These are phyloP conservation scores for Cryphonectria carpinicola DNA, from an alignment of 2,329 filamentous ascomycete species.

Conservation along the genomic window DNA sequence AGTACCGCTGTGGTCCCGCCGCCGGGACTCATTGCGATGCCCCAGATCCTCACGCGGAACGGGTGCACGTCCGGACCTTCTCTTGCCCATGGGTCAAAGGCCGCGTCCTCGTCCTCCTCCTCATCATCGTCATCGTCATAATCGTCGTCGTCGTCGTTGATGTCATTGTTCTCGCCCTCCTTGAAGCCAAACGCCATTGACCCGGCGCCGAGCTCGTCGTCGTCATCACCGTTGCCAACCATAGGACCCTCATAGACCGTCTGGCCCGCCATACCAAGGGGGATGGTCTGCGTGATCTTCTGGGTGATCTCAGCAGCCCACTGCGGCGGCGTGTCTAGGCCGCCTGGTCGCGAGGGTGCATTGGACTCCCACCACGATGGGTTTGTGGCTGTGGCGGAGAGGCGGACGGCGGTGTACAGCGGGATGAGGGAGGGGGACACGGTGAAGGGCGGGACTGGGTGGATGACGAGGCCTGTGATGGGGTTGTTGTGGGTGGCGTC, in stretches of 20 bases:
- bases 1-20: slow-evolving; percentile 56
- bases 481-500: slow-evolving; percentile 44
- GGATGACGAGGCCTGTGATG: slow-evolving; percentile 55
- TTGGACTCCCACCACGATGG: slow-evolving; percentile 59
- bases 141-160: slow-evolving; percentile 34
- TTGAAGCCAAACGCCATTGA: slow-evolving; percentile 26
- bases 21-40: slow-evolving; percentile 55
- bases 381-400: slow-evolving; percentile 56
- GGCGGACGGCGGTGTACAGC: slow-evolving; percentile 55
- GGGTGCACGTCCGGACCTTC: slow-evolving; percentile 50
- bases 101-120: slow-evolving; percentile 38
- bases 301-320: slow-evolving; percentile 55
- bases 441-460: slow-evolving; percentile 39
- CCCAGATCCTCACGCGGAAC: slow-evolving; percentile 57
- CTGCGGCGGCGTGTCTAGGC: slow-evolving; percentile 37
- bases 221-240: slow-evolving; percentile 36
- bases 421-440: slow-evolving; percentile 42
- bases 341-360: slow-evolving; percentile 33
- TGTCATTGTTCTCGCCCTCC: slow-evolving; percentile 34
- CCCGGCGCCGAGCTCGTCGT: slow-evolving; percentile 33
- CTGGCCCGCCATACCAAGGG: slow-evolving; percentile 49
- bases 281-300: slow-evolving; percentile 48
- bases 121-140: slow-evolving; percentile 37
- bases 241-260: slow-evolving; percentile 44
- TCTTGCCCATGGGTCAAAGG: slow-evolving; percentile 35